Evolutionary conservation across 352 stramenopile species (phyloP), one percentile per base, ranked within the genome.

Genomic region (Pythium pectinolyticum): DNA sequence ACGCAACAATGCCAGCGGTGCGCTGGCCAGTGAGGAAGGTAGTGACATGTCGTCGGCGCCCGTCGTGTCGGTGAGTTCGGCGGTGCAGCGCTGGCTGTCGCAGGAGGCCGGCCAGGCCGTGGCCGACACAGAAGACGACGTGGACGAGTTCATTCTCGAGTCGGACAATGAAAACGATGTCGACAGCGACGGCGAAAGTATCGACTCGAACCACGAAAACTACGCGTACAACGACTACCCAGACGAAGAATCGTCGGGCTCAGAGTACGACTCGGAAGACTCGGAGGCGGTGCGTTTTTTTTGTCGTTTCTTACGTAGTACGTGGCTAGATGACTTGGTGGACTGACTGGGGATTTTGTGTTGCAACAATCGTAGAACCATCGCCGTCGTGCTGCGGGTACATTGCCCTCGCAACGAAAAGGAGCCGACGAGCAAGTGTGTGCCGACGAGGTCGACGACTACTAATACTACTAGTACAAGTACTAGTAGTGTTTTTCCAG

Each of bases 141-240:
- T 91, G 34, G 75, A 90, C 27, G 77, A 92, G 63, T 87, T 89
- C 47, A 82, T 93, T 73, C 77, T 91, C 52, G 86, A 92, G 56
- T 90, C 82, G 19, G 86, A 90, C 57, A 67, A 75, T 25, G 82
- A 90, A 63, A 89, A 76, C 73, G 78, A 88, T 58, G 69, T 82
- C 46, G 84, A 89, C 71, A 73, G 77, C 46, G 75, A 91, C 65
- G 89, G 80, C 57, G 82, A 89, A 32, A 91, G 84, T 48, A 78
- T 88, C 43, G 84, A 94, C 57, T 94, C 86, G 30, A 94, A 94
- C 52, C 84, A 94, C 37, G 86, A 94, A 46, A 84, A 88, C 65
- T 77, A 92, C 31, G 73, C 59, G 14, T 75, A 77, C 30, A 94
- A 94, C 55, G 86, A 94, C 60, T 94, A 94, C 58, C 86, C 86